Evolutionary conservation across 2,329 filamentous ascomycete genomes (phyloP).

Genomic region (Pestalotiopsis sp.): DNA sequence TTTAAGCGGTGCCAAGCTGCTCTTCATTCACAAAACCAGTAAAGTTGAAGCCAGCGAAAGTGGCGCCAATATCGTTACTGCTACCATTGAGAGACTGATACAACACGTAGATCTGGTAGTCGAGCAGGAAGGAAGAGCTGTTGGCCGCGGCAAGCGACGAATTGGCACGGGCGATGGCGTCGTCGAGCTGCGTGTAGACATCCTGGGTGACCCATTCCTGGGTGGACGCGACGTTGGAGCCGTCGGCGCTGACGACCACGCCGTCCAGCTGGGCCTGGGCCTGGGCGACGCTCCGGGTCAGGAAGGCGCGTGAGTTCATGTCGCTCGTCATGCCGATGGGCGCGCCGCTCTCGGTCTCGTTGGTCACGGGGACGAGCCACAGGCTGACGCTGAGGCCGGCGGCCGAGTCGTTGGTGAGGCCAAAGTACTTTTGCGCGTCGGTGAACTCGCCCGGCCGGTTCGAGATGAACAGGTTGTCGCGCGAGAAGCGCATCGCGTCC

Average conservation of each 20-base stretch:
- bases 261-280: background rate
- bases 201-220: constrained; percentile 2
- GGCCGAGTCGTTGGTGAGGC: background rate
- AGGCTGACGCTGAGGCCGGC: background rate
- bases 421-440: background rate
- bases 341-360: background rate
- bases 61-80: constrained; percentile 1
- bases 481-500: background rate
- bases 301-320: background rate
- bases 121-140: constrained; percentile 6
- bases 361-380: constrained; percentile 4
- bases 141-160: background rate
- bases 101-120: constrained; percentile 1
- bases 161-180: background rate
- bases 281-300: background rate
- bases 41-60: constrained; percentile 1
- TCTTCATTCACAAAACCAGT: background rate
- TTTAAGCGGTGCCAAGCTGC: background rate
- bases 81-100: background rate
- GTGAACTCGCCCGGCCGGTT: constrained; percentile 2
- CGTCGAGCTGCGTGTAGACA: constrained; percentile 1
- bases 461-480: constrained; percentile 1
- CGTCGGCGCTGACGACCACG: background rate
- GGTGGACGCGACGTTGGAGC: background rate
- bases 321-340: constrained; percentile 1